Evolutionary conservation across 495 filamentous ascomycete genomes (phyloP).

Genomic region (Symbiotaphrina buchneri): DNA sequence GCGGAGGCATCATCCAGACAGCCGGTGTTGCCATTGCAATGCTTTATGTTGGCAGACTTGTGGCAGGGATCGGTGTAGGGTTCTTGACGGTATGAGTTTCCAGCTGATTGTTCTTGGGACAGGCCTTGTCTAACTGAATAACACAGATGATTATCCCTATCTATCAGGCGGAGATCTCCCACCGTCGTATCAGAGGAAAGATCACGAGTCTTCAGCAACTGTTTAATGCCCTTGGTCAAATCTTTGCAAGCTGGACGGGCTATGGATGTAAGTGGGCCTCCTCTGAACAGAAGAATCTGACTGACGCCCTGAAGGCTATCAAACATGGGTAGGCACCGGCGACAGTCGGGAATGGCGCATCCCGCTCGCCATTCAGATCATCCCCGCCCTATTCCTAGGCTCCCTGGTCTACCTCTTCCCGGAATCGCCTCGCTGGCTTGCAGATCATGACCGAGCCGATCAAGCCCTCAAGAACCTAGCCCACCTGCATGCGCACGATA

Average conservation of each 20-base stretch:
- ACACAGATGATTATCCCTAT: conserved; percentile 12
- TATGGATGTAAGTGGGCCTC: too few species aligned
- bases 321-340: background rate
- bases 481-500: conserved; percentile 11
- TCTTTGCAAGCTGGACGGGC: conserved; percentile 12
- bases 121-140: too few species aligned
- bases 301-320: too few species aligned
- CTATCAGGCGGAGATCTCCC: conserved; percentile 10
- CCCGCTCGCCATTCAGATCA: conserved; percentile 8
- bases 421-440: conserved; percentile 14
- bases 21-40: conserved; percentile 13
- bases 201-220: conserved; percentile 11
- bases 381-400: conserved; percentile 8
- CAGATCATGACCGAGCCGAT: conserved; percentile 9
- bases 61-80: conserved; percentile 15
- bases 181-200: conserved; percentile 9
- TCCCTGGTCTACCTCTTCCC: conserved; percentile 11
- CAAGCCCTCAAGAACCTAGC: conserved; percentile 11
- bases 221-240: conserved; percentile 7
- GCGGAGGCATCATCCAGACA: conserved; percentile 19
- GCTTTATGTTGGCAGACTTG: conserved; percentile 15
- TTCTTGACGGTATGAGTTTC: too few species aligned
- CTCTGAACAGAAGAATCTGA: conserved; percentile 4
- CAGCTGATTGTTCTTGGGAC: too few species aligned
- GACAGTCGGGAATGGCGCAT: conserved; percentile 8